phyloP scores from a whole-genome alignment of 805 yeast genomes.

The Myxozyma vanderwaltii region DNA sequence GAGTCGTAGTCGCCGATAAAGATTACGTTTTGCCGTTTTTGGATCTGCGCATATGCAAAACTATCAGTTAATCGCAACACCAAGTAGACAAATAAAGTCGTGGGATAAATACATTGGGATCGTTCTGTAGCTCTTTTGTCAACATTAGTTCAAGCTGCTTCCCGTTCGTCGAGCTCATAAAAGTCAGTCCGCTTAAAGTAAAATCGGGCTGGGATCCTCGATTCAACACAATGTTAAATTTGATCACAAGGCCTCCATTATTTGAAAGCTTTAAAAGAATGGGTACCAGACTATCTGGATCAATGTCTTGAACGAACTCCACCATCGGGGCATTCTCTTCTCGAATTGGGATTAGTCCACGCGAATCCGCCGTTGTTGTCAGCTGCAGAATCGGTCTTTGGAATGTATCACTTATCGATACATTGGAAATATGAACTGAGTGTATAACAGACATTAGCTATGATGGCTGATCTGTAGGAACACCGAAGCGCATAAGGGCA shows the following conservation, averaged over 20 bases:
- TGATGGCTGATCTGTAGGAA: neutral
- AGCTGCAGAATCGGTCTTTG: conserved; percentile 7
- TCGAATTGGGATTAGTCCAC: conserved; percentile 5
- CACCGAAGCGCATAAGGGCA: neutral
- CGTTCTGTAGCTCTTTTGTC: conserved; percentile 42
- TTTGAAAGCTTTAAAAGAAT: conserved; percentile 24
- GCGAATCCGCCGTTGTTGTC: conserved; percentile 6
- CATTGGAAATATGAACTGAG: conserved; percentile 12
- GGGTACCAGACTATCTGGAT: conserved; percentile 16
- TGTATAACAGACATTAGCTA: neutral
- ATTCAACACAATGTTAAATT: conserved; percentile 16
- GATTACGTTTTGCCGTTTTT: conserved; percentile 44
- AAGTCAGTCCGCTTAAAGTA: conserved; percentile 40
- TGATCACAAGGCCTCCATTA: conserved; percentile 18
- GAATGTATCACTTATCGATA: conserved; percentile 6
- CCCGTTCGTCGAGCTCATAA: conserved; percentile 38
- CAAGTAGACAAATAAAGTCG: conserved; percentile 5
- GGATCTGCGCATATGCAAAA: conserved; percentile 37
- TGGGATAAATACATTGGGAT: conserved; percentile 37
- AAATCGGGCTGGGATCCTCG: neutral
- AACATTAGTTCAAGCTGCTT: conserved; percentile 40
- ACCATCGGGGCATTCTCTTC: conserved; percentile 16
- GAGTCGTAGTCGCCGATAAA: conserved; percentile 43
- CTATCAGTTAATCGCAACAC: conserved; percentile 37
- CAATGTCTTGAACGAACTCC: conserved; percentile 30